phyloP scores from a whole-genome alignment of 768 basidiomycete genomes.

The Lactifluus pinguis region DNA sequence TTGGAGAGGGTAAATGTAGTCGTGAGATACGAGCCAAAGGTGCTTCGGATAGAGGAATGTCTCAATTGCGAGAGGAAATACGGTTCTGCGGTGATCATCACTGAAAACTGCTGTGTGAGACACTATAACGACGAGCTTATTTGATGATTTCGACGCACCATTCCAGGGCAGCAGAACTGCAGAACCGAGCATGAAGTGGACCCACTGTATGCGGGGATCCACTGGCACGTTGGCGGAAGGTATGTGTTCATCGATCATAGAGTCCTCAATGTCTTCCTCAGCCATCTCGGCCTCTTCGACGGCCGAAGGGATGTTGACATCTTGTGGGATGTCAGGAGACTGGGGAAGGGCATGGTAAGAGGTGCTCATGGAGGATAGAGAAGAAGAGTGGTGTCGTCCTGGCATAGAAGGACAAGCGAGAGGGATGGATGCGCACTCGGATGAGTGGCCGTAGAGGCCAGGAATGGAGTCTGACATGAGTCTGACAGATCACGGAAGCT shows the following conservation, averaged over 20 bases:
- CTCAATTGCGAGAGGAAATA: constrained; percentile 68
- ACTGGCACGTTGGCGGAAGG: constrained; percentile 21
- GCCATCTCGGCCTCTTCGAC: constrained; percentile 3
- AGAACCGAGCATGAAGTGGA: constrained; percentile 67
- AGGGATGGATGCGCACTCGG: background rate
- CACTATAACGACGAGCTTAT: background rate
- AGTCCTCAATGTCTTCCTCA: constrained; percentile 6
- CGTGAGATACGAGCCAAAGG: constrained; percentile 39
- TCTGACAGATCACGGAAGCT: no score
- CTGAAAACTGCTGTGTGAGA: constrained; percentile 31
- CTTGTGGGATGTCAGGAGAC: background rate
- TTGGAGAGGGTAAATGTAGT: constrained; percentile 49
- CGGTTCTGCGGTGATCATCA: constrained; percentile 77
- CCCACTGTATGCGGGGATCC: constrained; percentile 46
- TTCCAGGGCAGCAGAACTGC: constrained; percentile 86
- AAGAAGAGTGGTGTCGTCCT: constrained; percentile 8
- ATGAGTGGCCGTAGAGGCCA: background rate
- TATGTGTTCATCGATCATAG: background rate
- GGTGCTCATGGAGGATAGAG: constrained; percentile 2
- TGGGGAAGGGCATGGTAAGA: constrained; percentile 14
- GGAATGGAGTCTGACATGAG: background rate
- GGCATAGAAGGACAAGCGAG: background rate
- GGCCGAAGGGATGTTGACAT: background rate
- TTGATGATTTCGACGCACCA: constrained; percentile 38
- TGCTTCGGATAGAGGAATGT: constrained; percentile 45